Conservation (phyloP, 495 filamentous ascomycete genomes). For the Penicillium diatomitis region DNA sequence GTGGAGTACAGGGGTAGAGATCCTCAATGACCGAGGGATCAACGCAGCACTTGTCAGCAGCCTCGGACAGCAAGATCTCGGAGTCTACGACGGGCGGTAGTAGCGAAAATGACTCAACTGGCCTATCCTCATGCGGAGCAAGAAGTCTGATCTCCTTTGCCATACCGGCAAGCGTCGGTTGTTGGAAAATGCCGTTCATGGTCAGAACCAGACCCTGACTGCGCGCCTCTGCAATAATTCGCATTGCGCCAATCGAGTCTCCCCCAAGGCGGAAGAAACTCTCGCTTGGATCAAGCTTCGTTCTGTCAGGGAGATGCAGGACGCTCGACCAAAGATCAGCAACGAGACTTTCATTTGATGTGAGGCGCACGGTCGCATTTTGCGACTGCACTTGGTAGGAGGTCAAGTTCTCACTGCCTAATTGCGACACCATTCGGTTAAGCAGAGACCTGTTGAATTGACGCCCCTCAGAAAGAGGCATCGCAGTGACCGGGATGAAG, state of each 20-base stretch:
- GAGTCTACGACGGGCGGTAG: neutral
- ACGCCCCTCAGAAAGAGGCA: neutral
- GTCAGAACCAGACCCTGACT: constrained; percentile 10
- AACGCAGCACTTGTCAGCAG: neutral
- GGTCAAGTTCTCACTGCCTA: too few relatives aligned
- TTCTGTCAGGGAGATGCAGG: constrained; percentile 1
- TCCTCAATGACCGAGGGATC: neutral
- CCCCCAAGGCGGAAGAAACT: constrained; percentile 48
- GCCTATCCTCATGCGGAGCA: neutral
- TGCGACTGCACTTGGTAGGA: too few relatives aligned
- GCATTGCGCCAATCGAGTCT: constrained; percentile 33
- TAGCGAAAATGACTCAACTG: neutral
- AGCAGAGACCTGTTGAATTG: neutral
- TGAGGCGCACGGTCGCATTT: neutral
- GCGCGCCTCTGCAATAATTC: constrained; percentile 24
- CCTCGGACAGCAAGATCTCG: neutral
- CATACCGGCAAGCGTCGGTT: constrained; percentile 4
- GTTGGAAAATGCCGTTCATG: constrained; percentile 13
- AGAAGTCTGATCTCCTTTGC: constrained; percentile 2
- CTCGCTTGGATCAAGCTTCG: constrained; percentile 12
- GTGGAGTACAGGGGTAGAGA: neutral
- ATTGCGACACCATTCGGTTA: neutral
- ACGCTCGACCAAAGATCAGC: constrained; percentile 15
- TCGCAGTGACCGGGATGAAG: neutral
- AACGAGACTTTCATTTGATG: constrained; percentile 22